Evolutionary conservation across 2,329 filamentous ascomycete genomes (phyloP).

Genomic region (Aureobasidium vineae): DNA sequence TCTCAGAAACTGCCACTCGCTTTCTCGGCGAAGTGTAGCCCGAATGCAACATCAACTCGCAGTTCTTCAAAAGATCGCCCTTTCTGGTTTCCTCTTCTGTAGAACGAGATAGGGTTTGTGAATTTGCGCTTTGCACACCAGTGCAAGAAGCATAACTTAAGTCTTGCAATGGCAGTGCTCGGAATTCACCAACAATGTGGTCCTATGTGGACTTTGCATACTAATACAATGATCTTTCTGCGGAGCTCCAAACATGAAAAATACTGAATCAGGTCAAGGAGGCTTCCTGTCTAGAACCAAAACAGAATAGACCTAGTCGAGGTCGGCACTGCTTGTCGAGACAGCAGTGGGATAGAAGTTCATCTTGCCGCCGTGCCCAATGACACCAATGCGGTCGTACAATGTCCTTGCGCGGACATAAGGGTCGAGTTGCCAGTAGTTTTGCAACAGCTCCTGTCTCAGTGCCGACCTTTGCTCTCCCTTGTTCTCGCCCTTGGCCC

Average conservation of each 20-base stretch:
- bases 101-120: neutral
- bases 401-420: slow-evolving; percentile 78
- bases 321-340: slow-evolving; percentile 35
- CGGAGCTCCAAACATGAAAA: neutral
- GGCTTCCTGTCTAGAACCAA: neutral
- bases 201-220: slow-evolving; percentile 7
- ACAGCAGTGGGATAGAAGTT: slow-evolving; percentile 62
- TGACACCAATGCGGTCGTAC: slow-evolving; percentile 77
- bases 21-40: neutral
- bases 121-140: neutral
- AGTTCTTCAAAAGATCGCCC: neutral
- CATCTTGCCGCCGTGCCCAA: slow-evolving; percentile 65
- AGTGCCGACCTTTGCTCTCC: slow-evolving; percentile 57
- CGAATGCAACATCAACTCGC: slow-evolving; percentile 2
- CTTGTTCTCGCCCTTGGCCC: slow-evolving; percentile 60
- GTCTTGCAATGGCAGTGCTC: neutral
- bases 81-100: neutral
- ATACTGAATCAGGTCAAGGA: neutral
- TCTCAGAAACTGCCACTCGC: neutral
- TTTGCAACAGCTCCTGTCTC: slow-evolving; percentile 54
- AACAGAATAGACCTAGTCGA: slow-evolving; percentile 36
- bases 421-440: slow-evolving; percentile 89
- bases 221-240: slow-evolving; percentile 2
- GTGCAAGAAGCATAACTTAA: neutral
- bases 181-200: neutral